These are phyloP conservation scores for Colletotrichum sp. DNA, from an alignment of 2,329 filamentous ascomycete species.

Conservation along the genomic window DNA sequence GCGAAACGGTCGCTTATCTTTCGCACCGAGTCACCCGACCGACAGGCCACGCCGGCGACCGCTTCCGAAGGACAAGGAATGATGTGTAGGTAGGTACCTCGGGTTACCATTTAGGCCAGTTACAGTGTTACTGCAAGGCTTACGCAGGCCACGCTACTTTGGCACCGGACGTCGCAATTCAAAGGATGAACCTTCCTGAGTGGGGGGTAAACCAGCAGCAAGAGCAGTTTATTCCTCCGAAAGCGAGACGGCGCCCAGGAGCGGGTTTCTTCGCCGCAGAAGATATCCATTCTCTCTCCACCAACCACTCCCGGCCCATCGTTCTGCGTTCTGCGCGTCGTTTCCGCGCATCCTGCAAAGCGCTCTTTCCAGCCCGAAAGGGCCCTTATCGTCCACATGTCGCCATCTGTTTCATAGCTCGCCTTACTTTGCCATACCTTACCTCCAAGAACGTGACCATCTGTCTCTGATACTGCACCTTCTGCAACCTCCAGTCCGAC, in stretches of 20 bases:
- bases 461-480: not conserved
- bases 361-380: not conserved
- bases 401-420: not conserved
- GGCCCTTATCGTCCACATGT: not conserved
- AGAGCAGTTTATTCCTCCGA: not conserved
- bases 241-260: not conserved
- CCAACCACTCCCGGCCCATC: not conserved
- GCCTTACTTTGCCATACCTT: not conserved
- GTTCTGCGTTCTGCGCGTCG: not conserved
- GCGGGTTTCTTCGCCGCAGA: not conserved
- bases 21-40: constrained; percentile 13
- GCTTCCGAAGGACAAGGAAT: not conserved
- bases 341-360: not conserved
- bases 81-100: not conserved
- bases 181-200: not conserved
- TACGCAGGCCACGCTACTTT: not conserved
- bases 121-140: not conserved
- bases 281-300: not conserved
- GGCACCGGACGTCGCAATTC: not conserved
- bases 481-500: not conserved
- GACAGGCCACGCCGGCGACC: constrained; percentile 1
- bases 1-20: constrained; percentile 18
- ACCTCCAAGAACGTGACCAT: not conserved
- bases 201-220: not conserved
- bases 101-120: not conserved